Evolutionary conservation across 352 stramenopile genomes (phyloP), one percentile per base, ranked within the genome.

Genomic region (Globisporangium irregulare): DNA sequence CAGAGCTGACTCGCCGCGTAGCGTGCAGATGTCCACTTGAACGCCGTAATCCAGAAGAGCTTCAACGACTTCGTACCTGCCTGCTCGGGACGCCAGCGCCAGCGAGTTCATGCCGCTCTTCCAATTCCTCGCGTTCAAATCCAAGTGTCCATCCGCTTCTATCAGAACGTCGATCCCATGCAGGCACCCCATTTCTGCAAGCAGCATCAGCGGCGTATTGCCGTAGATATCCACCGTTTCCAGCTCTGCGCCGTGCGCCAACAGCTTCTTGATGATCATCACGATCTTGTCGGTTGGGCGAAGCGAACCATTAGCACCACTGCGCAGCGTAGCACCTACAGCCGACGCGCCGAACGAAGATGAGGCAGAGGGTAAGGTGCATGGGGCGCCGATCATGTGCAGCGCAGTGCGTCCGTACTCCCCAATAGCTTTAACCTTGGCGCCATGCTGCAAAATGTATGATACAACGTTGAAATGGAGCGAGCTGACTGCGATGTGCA

Each of bases 381-480:
- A 93, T 6, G 86, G 89, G 38, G 71, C 70, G 2, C 89, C 89
- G 38, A 94, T 75, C 81, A 96, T 91, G 62, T 96, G 89, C 61
- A 96, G 64, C 8, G 84, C 85, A 22, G 72, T 93, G 27, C 87
- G 79, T 10, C 87, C 85, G 70, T 71, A 83, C 56, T 94, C 83
- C 24, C 85, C 88, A 6, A 92, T 73, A 14, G 78, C 80, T 36
- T 86, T 90, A 12, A 90, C 82, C 70, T 94, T 96, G 8, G 89
- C 86, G 29, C 89, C 89, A 56, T 94, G 86, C 67, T 96, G 89
- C 29, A 96, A 75, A 56, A 96, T 74, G 59, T 94, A 96, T 62
- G 89, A 96, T 50, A 93, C 89, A 12, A 96, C 81, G 56, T 93
- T 93, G 36, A 94, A 93, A 53, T 96, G 89, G 18, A 92, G 72